These are phyloP conservation scores for Alternaria panax DNA, from an alignment of 2,329 filamentous ascomycete genomes.

Conservation along the genomic window DNA sequence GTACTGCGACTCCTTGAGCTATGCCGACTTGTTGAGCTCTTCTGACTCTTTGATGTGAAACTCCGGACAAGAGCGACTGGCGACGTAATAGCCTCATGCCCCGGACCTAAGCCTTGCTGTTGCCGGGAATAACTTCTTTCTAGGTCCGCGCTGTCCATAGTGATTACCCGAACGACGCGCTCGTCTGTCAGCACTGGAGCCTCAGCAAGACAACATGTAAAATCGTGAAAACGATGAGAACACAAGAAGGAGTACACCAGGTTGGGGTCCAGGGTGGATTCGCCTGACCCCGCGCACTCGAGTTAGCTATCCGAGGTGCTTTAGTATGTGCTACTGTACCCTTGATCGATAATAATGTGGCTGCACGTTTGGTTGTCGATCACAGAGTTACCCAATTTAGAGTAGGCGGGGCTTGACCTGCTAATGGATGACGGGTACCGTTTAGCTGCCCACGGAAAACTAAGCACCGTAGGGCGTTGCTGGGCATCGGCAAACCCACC, in stretches of 20 bases:
- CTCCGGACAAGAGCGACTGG: constrained; percentile 40
- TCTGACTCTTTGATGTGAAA: constrained; percentile 33
- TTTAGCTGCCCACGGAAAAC: constrained; percentile 5
- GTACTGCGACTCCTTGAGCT: constrained; percentile 26
- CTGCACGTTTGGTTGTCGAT: constrained; percentile 18
- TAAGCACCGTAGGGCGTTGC: not conserved
- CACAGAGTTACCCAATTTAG: constrained; percentile 15
- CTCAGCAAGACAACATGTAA: not conserved
- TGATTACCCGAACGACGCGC: constrained; percentile 17
- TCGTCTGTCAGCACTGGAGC: constrained; percentile 6
- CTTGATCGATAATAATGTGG: not conserved
- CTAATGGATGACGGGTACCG: constrained; percentile 15
- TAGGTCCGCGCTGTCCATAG: constrained; percentile 36
- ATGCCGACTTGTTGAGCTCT: constrained; percentile 18
- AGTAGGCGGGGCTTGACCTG: constrained; percentile 20
- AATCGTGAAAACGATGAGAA: constrained; percentile 5
- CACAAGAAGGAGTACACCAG: not conserved
- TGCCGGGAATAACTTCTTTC: constrained; percentile 47
- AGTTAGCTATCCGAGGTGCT: constrained; percentile 18
- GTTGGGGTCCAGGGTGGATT: constrained; percentile 4
- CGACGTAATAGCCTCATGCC: constrained; percentile 32
- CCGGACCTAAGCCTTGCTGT: constrained; percentile 37
- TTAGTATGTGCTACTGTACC: not conserved
- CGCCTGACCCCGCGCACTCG: constrained; percentile 10
- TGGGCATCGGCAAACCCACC: not conserved